These are phyloP conservation scores for Plasmodium relictum DNA, from an alignment of 169 alveolate species.

Conservation along the genomic window DNA sequence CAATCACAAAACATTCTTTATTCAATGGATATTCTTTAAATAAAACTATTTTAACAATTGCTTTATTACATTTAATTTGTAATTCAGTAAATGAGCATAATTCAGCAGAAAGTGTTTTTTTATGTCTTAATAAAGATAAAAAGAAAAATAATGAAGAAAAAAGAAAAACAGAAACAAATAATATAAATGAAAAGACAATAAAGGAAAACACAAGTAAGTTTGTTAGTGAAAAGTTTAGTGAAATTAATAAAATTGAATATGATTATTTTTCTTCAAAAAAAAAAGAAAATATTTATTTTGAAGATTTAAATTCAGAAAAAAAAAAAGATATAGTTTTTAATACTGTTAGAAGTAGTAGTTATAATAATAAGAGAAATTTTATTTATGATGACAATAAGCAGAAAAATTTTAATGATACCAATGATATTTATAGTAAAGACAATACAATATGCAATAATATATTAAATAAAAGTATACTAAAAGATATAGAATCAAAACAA, in stretches of 20 bases:
- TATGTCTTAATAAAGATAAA: constrained; percentile 78
- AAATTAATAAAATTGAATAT: constrained; percentile 28
- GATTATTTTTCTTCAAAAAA: constrained; percentile 8
- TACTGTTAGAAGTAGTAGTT: background rate
- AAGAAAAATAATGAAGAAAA: constrained; percentile 61
- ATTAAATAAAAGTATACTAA: background rate
- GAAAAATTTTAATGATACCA: background rate
- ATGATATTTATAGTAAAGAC: background rate
- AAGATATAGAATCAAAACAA: constrained; percentile 33
- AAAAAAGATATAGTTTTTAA: background rate
- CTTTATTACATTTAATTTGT: constrained; percentile 78
- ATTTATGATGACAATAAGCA: background rate
- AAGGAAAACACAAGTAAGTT: constrained; percentile 30
- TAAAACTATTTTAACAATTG: constrained; percentile 78
- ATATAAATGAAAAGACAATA: constrained; percentile 61
- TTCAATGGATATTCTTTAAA: constrained; percentile 81
- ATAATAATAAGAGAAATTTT: background rate
- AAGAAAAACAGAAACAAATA: constrained; percentile 52
- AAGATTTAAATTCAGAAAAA: background rate
- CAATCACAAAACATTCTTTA: constrained; percentile 80
- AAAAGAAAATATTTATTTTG: constrained; percentile 9
- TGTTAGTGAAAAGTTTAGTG: background rate
- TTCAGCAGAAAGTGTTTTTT: constrained; percentile 68
- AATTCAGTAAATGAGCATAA: constrained; percentile 68
- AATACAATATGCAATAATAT: background rate